Evolutionary conservation across 2,329 filamentous ascomycete species (phyloP), one percentile per base, ranked within the genome.

Genomic region (Trichoderma koningii): DNA sequence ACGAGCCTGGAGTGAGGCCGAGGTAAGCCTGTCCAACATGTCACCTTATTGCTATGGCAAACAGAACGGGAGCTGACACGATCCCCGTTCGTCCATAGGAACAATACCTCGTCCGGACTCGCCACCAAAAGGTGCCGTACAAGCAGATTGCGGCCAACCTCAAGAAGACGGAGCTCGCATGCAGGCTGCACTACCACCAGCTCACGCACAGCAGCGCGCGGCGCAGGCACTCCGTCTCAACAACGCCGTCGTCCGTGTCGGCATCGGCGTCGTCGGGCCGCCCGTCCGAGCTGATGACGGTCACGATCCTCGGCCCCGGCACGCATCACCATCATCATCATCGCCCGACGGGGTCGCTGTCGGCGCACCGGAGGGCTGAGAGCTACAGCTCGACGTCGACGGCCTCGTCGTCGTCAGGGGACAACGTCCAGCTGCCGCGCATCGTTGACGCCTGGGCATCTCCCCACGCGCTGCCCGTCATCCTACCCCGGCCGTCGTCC

Each of bases 101-200:
- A 79, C 85, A 88, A 65, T 95, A 94, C 76, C 87, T 95, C 63
- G 84, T 95, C 67, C 90, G 93, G 77, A 93, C 90, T 67, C 89
- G 91, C 66, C 85, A 91, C 72, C 90, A 93, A 73, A 94, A 94
- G 79, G 92, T 94, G 87, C 91, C 91, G 0, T 95, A 95, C 79
- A 95, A 94, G 82, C 90, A 94, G 75, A 95, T 95, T 74, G 91
- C 91, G 66, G 86, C 89, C 66, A 89, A 93, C 71, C 81, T 95
- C 70, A 92, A 93, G 79, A 96, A 95, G 82, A 95, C 91, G 0
- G 91, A 95, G 79, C 82, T 95, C 66, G 91, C 91, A 55, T 96
- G 91, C 79, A 91, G 92, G 68, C 85, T 96, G 68, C 92, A 95
- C 78, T 94, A 92, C 75, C 91, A 96, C 73, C 91, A 95, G 74